Conservation (phyloP, 2,329 filamentous ascomycete genomes). For the Periconia macrospinosa region DNA sequence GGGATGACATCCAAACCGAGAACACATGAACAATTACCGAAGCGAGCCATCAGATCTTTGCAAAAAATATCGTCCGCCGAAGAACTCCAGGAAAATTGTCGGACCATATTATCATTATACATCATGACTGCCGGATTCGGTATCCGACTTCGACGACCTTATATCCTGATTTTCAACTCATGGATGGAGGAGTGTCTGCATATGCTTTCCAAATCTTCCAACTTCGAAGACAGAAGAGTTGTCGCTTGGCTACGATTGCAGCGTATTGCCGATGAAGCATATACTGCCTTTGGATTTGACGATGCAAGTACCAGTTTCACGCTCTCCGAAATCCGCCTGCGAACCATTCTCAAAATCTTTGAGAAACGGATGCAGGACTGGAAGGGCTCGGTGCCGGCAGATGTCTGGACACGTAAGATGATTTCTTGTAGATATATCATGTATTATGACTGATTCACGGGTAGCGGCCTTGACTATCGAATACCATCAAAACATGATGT, state of each 20-base stretch:
- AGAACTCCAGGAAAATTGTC: conserved; percentile 38
- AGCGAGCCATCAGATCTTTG: conserved; percentile 32
- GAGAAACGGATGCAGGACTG: conserved; percentile 41
- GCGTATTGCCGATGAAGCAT: conserved; percentile 40
- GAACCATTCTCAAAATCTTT: conserved; percentile 39
- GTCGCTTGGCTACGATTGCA: conserved; percentile 37
- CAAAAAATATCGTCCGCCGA: conserved; percentile 39
- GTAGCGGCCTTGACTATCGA: conserved; percentile 28
- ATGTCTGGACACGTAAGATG: conserved; percentile 31
- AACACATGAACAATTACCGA: conserved; percentile 42
- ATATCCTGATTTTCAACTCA: conserved; percentile 38
- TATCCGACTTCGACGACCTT: conserved; percentile 37
- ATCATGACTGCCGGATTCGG: conserved; percentile 37
- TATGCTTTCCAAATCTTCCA: conserved; percentile 34
- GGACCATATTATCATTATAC: conserved; percentile 36
- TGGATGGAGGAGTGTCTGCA: conserved; percentile 41
- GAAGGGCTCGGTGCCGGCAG: conserved; percentile 33
- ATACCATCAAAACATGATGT: conserved; percentile 36
- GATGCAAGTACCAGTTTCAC: conserved; percentile 42
- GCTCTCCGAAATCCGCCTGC: conserved; percentile 38
- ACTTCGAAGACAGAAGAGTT: conserved; percentile 31
- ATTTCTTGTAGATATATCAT: not conserved
- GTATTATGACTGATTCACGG: not conserved
- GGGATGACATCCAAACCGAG: conserved; percentile 39
- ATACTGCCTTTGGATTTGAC: conserved; percentile 41